Evolutionary conservation across 2,329 filamentous ascomycete species (phyloP).

Genomic region (Monosporascus ibericus): DNA sequence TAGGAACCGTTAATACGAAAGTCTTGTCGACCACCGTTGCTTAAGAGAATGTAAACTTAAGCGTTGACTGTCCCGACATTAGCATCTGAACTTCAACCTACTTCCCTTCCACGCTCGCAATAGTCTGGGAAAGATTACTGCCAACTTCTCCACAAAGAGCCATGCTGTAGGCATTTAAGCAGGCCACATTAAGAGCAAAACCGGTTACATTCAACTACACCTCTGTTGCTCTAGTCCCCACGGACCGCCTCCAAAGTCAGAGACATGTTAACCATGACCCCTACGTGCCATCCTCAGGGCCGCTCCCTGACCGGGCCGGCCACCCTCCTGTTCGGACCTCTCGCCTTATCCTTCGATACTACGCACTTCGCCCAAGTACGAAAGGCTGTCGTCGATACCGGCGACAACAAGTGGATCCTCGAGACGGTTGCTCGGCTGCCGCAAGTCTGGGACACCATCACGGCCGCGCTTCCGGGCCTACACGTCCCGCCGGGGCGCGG

Average conservation of each 20-base stretch:
- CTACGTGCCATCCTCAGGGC: conserved; percentile 5
- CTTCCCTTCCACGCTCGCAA: too few species aligned
- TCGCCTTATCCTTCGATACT: conserved; percentile 10
- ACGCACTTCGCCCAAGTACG: conserved; percentile 6
- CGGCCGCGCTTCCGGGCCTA: conserved; percentile 5
- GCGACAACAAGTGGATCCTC: conserved; percentile 7
- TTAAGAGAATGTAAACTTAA: too few species aligned
- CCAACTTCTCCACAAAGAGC: too few species aligned
- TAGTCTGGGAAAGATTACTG: too few species aligned
- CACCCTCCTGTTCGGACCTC: conserved; percentile 10
- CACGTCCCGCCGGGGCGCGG: conserved; percentile 2
- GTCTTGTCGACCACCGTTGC: too few species aligned
- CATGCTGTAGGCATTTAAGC: too few species aligned
- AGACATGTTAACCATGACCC: conserved; percentile 6
- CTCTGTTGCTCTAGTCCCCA: too few species aligned
- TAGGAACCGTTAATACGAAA: too few species aligned
- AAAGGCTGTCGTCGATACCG: conserved; percentile 7
- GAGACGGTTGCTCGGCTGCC: conserved; percentile 9
- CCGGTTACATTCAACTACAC: too few species aligned
- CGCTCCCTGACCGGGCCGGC: conserved; percentile 5
- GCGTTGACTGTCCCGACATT: too few species aligned
- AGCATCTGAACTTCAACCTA: too few species aligned
- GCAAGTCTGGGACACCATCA: conserved; percentile 8
- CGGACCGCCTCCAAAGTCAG: background rate
- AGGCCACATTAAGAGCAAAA: too few species aligned